Conservation (phyloP, 2,329 filamentous ascomycete species). For the Verticillium longisporum region DNA sequence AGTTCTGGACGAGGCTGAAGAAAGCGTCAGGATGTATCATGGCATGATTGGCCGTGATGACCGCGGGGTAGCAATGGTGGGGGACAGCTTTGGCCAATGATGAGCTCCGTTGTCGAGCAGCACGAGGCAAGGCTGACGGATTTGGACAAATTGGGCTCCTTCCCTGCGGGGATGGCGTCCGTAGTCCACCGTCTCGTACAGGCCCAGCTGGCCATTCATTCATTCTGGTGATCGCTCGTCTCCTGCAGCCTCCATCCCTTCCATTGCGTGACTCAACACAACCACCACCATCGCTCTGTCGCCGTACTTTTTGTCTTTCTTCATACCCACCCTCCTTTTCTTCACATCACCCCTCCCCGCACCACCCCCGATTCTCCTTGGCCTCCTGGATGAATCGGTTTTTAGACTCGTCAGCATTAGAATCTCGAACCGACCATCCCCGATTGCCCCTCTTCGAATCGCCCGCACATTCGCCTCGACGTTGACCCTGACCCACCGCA, state of each 20-base stretch:
- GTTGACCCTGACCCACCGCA: slow-evolving; percentile 18
- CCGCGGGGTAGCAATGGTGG: slow-evolving; percentile 2
- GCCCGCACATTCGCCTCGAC: slow-evolving; percentile 26
- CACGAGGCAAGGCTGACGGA: background rate
- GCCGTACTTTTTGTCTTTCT: slow-evolving; percentile 9
- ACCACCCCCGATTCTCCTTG: slow-evolving; percentile 6
- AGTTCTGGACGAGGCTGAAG: slow-evolving; percentile 1
- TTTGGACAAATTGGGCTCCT: background rate
- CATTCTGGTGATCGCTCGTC: background rate
- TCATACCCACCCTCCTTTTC: slow-evolving; percentile 8
- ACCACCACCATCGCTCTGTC: background rate
- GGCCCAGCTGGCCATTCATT: slow-evolving; percentile 2
- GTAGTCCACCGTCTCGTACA: background rate
- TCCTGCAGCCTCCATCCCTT: background rate
- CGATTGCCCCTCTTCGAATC: slow-evolving; percentile 15
- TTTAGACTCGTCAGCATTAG: slow-evolving; percentile 17
- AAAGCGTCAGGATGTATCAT: background rate
- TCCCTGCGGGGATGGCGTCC: slow-evolving; percentile 1
- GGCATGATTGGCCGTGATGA: background rate
- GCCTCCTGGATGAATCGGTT: slow-evolving; percentile 24
- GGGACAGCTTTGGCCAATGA: background rate
- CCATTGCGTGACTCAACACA: slow-evolving; percentile 5
- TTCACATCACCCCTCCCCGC: slow-evolving; percentile 10
- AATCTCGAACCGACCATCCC: slow-evolving; percentile 18
- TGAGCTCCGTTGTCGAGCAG: background rate